Percentiles rank a stretch among this genome's conserved stretches.
These are phyloP conservation scores for Saturnispora halmiae DNA, from an alignment of 805 yeast species.

Conservation along the genomic window DNA sequence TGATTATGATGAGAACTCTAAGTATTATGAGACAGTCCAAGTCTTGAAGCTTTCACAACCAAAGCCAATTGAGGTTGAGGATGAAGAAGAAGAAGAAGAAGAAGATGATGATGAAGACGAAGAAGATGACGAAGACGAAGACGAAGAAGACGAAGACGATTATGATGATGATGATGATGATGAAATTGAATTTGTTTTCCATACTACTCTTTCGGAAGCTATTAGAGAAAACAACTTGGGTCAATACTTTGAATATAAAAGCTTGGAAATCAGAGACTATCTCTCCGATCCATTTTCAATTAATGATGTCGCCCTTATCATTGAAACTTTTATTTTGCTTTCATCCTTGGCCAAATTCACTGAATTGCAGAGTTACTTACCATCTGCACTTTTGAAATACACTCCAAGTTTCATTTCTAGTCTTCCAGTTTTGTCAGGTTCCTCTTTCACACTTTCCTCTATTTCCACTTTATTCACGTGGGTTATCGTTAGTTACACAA, in stretches of 20 bases:
- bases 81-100: slow-evolving; percentile 51
- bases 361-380: slow-evolving; percentile 19
- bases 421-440: slow-evolving; percentile 30
- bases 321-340: slow-evolving; percentile 20
- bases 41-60: slow-evolving; percentile 6
- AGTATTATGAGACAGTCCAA: slow-evolving; percentile 23
- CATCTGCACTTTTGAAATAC: slow-evolving; percentile 19
- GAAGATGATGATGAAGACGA: slow-evolving; percentile 28
- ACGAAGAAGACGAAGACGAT: slow-evolving; percentile 30
- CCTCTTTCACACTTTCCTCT: slow-evolving; percentile 27
- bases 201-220: slow-evolving; percentile 10
- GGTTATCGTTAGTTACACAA: slow-evolving; percentile 31
- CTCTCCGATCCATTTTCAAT: slow-evolving; percentile 28
- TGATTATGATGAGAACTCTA: slow-evolving; percentile 19
- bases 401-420: slow-evolving; percentile 18
- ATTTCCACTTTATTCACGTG: slow-evolving; percentile 32
- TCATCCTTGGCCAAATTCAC: slow-evolving; percentile 15
- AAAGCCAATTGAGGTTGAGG: slow-evolving; percentile 51
- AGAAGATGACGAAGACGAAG: slow-evolving; percentile 41
- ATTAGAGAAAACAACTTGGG: slow-evolving; percentile 7
- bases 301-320: slow-evolving; percentile 20
- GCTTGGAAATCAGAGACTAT: slow-evolving; percentile 24
- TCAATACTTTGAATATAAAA: slow-evolving; percentile 21
- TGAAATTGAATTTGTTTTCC: slow-evolving; percentile 12
- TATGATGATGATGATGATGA: slow-evolving; percentile 13